These are phyloP conservation scores for Fistulifera solaris DNA, from an alignment of 108 stramenopile genomes.

Conservation along the genomic window DNA sequence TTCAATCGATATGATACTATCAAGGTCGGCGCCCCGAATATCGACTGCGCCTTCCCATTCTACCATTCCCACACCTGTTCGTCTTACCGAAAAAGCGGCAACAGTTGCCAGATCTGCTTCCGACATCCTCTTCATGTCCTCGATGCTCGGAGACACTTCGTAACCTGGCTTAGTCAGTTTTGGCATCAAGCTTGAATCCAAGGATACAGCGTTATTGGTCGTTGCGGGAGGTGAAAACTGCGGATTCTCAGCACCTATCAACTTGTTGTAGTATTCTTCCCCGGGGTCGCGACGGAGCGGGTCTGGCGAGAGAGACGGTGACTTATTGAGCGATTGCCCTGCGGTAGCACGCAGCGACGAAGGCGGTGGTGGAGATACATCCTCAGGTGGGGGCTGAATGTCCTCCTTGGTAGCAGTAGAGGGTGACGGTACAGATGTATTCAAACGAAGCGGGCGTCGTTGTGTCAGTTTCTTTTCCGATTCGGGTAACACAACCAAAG, in stretches of 20 bases:
- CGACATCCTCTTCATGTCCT: conserved; percentile 42
- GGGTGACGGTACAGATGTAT: not conserved
- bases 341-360: not conserved
- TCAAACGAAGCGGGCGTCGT: conserved; percentile 25
- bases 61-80: conserved; percentile 71
- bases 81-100: conserved; percentile 53
- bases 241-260: conserved; percentile 25
- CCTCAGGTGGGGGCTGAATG: not conserved
- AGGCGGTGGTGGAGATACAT: not conserved
- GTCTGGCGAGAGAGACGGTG: too few species aligned
- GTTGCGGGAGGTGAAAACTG: not conserved
- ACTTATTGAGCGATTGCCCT: too few species aligned
- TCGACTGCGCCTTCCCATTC: conserved; percentile 92
- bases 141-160: conserved; percentile 58
- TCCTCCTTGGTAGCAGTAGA: not conserved
- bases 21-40: conserved; percentile 78
- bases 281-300: not conserved
- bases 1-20: conserved; percentile 69
- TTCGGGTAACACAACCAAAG: conserved; percentile 44
- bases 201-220: not conserved
- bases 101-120: conserved; percentile 90
- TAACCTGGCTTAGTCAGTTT: conserved; percentile 76
- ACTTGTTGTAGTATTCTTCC: conserved; percentile 49
- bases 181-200: conserved; percentile 32
- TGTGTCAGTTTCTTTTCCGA: conserved; percentile 47